Percentiles rank a stretch among this genome's conserved stretches.
Evolutionary conservation across 768 basidiomycete genomes (phyloP).

Genomic region (Kwoniella dendrophila): DNA sequence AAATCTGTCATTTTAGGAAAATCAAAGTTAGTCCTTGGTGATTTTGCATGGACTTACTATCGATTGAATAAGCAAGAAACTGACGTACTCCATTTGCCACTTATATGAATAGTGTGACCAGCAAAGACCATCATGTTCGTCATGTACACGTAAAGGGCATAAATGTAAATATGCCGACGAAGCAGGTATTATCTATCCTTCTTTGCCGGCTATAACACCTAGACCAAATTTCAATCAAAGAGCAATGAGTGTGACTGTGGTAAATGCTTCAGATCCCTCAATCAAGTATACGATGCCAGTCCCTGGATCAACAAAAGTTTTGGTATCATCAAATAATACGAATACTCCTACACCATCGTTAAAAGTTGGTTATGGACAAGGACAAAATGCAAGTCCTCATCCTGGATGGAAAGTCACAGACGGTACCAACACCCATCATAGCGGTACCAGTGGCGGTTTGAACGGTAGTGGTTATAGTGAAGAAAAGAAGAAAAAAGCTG

Average conservation of each 20-base stretch:
- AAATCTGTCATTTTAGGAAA: constrained; percentile 44
- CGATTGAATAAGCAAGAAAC: not conserved
- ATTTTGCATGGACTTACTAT: not conserved
- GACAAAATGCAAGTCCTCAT: not conserved
- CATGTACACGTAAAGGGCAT: constrained; percentile 26
- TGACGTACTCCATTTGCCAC: no score
- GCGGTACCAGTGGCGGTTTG: no score
- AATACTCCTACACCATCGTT: constrained; percentile 9
- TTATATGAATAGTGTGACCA: constrained; percentile 40
- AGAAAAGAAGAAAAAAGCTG: constrained; percentile 18
- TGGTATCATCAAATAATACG: no score
- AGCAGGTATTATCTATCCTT: constrained; percentile 10
- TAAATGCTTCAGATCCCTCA: constrained; percentile 24
- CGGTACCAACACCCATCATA: not conserved
- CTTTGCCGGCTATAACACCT: not conserved
- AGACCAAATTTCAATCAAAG: constrained; percentile 4
- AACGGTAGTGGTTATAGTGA: constrained; percentile 11
- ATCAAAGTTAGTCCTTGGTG: constrained; percentile 34
- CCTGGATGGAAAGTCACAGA: constrained; percentile 24
- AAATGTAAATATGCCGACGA: constrained; percentile 28
- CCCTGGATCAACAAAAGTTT: no score
- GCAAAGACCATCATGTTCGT: constrained; percentile 25
- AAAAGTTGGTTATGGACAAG: constrained; percentile 16
- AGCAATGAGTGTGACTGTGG: constrained; percentile 24
- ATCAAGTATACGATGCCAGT: constrained; percentile 27